A percentile compares a stretch with the other conserved stretches of the same genome.
Conservation (phyloP, 139 green algal genomes). For the Dunaliella primolecta region DNA sequence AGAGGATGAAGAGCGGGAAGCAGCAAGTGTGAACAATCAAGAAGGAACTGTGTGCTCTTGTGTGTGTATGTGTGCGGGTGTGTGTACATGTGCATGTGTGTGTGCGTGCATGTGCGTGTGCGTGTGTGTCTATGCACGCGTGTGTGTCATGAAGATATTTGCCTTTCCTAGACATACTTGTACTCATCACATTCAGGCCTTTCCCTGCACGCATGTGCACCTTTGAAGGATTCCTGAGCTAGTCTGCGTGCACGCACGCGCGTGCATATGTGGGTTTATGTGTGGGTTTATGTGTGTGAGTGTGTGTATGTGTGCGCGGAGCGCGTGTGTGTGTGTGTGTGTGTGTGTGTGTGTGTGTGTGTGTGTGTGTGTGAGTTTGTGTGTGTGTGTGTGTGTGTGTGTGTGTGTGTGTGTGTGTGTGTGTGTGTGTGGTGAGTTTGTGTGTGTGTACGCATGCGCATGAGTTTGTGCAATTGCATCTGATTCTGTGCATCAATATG, state of each 20-base stretch:
- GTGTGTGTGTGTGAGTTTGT: too few relatives aligned
- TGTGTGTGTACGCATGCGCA: background rate
- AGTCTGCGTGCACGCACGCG: too few relatives aligned
- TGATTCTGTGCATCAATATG: background rate
- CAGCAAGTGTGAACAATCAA: too few relatives aligned
- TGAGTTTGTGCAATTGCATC: background rate
- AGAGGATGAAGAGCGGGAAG: too few relatives aligned
- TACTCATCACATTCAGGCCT: too few relatives aligned
- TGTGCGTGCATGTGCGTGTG: background rate
- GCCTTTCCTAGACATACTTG: too few relatives aligned
- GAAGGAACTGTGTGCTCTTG: too few relatives aligned
- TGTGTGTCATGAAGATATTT: too few relatives aligned
- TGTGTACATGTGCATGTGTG: slow-evolving; percentile 6
- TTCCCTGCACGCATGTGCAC: too few relatives aligned
- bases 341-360: background rate
- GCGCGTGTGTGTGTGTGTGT: background rate
- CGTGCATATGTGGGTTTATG: background rate
- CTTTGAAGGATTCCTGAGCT: too few relatives aligned
- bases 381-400: slow-evolving; percentile 8
- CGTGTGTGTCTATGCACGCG: background rate
- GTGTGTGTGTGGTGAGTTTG: background rate
- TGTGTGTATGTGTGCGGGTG: too few relatives aligned
- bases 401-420: background rate
- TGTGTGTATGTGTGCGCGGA: slow-evolving; percentile 11
- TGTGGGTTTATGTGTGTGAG: too few relatives aligned